phyloP scores from a whole-genome alignment of 2,329 filamentous ascomycete genomes.

The Cladosporium sp. region DNA sequence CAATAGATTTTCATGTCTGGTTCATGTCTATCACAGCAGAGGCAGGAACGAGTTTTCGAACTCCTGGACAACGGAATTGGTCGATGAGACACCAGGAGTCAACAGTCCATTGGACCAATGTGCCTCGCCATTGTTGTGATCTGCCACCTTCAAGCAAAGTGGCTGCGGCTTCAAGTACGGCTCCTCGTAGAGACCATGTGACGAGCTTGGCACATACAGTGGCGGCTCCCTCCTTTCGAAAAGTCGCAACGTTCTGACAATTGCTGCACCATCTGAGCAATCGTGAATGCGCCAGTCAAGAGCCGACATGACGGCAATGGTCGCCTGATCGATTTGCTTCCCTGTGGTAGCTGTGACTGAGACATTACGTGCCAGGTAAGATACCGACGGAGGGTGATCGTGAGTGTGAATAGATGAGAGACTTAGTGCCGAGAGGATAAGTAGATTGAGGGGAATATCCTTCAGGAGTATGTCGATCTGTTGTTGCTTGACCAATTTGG shows the following conservation, averaged over 20 bases:
- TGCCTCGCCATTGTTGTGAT: background rate
- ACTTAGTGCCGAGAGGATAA: slow-evolving; percentile 24
- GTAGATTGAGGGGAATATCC: slow-evolving; percentile 18
- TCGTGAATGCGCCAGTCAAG: slow-evolving; percentile 26
- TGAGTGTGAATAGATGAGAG: slow-evolving; percentile 27
- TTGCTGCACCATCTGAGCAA: slow-evolving; percentile 15
- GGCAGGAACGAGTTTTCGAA: background rate
- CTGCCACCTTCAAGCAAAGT: background rate
- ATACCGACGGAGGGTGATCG: slow-evolving; percentile 21
- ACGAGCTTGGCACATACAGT: background rate
- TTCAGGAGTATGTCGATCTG: slow-evolving; percentile 3
- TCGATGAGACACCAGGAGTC: background rate
- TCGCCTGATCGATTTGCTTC: slow-evolving; percentile 19
- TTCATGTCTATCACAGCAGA: background rate
- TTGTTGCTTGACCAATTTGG: slow-evolving; percentile 15
- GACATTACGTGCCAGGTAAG: slow-evolving; percentile 24
- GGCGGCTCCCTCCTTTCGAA: slow-evolving; percentile 3
- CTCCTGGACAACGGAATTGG: background rate
- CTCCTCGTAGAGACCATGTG: background rate
- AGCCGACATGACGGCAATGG: slow-evolving; percentile 17
- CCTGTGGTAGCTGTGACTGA: slow-evolving; percentile 18
- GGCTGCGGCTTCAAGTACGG: slow-evolving; percentile 4
- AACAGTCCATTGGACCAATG: slow-evolving; percentile 15
- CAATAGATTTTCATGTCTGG: background rate
- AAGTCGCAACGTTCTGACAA: slow-evolving; percentile 12